Evolutionary conservation across 345 rosid species (phyloP), one percentile per base, ranked within the genome.

Genomic region (Brassica carinata): DNA sequence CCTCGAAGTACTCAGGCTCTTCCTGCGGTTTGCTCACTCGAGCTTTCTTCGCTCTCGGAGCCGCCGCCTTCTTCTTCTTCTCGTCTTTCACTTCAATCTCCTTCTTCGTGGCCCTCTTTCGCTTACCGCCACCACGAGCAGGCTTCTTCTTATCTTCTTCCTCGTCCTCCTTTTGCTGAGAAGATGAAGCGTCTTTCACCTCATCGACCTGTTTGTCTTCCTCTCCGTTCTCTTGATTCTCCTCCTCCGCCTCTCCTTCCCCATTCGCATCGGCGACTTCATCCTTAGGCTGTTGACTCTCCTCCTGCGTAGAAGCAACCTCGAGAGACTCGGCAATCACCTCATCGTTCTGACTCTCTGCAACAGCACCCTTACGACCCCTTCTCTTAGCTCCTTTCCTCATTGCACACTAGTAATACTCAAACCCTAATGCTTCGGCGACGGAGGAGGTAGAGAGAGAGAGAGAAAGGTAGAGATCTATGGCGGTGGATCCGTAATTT

Each of bases 1-100:
- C 98, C 77, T 96, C 94, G 62, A 94, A 87, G 86, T 85, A 96
- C 86, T 92, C 90, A 38, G 94, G 91, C 74, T 91, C 93, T 45
- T 86, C 59, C 15, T 87, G 82, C 1, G 89, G 88, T 72, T 86
- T 91, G 55, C 87, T 72, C 19, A 77, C 85, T 86, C 84, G 87
- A 14, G 79, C 74, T 15, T 87, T 86, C 85, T 92, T 91, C 80
- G 92, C 87, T 66, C 78, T 81, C 17, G 88, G 31, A 51, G 84
- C 77, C 36, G 85, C 76, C 27, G 86, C 80, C 23, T 89, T 81
- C 79, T 89, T 81, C 79, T 89, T 81, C 78, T 64, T 72, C 68
- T 55, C 82, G 29, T 63, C 69, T 57, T 48, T 58, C 19, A 3
- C 7, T 62, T 74, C 83, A 15, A 0, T 9, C 26, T 45, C 80